Evolutionary conservation across 257 asterid species (phyloP).

Genomic region (Nicotiana tomentosiformis): DNA sequence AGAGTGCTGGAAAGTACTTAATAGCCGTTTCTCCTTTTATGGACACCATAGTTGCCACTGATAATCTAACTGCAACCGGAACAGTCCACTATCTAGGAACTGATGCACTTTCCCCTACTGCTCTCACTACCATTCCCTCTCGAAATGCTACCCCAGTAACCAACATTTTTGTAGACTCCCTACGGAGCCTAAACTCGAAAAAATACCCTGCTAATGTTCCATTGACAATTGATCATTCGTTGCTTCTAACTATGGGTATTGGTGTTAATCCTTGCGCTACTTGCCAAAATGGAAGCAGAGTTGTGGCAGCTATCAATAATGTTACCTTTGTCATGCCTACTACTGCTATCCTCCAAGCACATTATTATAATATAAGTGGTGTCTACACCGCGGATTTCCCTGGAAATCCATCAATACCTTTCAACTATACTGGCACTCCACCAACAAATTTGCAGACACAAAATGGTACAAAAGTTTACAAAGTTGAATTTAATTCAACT

Average conservation of each 20-base stretch:
- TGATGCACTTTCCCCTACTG: conserved; percentile 23
- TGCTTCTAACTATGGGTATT: conserved; percentile 50
- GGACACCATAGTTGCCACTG: conserved; percentile 62
- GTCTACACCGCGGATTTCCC: conserved; percentile 67
- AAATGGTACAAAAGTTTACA: conserved; percentile 56
- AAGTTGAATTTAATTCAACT: conserved; percentile 44
- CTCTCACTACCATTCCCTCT: conserved; percentile 37
- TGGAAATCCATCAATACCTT: conserved; percentile 46
- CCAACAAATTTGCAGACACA: conserved; percentile 52
- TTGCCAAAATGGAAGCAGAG: conserved; percentile 38
- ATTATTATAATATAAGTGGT: conserved; percentile 45
- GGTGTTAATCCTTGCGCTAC: conserved; percentile 59
- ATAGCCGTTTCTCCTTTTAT: conserved; percentile 63
- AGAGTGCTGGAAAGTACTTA: conserved; percentile 31
- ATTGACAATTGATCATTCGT: conserved; percentile 36
- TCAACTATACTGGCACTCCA: conserved; percentile 55
- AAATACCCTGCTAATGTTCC: conserved; percentile 51
- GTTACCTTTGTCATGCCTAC: conserved; percentile 68
- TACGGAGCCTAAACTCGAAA: conserved; percentile 52
- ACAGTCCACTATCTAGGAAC: conserved; percentile 34
- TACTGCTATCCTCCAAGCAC: conserved; percentile 60
- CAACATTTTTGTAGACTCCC: conserved; percentile 35
- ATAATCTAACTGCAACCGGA: conserved; percentile 49
- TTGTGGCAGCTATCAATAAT: conserved; percentile 57
- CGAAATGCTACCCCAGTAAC: conserved; percentile 45